Conservation (phyloP, 139 green algal genomes). For the Desmodesmus armatus region DNA sequence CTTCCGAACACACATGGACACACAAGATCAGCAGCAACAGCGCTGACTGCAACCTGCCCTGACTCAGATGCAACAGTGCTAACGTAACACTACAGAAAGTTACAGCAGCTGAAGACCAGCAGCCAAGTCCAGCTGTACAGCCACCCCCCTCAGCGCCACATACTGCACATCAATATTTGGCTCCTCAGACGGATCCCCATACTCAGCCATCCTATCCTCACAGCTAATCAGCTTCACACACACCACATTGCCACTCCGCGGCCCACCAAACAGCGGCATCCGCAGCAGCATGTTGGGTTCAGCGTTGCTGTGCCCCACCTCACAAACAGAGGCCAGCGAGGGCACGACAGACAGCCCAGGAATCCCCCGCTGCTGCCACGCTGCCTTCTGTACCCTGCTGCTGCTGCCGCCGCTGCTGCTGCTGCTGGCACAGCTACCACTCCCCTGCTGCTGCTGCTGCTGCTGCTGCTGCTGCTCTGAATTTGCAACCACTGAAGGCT, state of each 20-base stretch:
- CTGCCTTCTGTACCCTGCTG: background rate
- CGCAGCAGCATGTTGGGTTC: background rate
- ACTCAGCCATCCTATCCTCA: conserved; percentile 20
- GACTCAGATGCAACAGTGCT: no score
- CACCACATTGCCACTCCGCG: background rate
- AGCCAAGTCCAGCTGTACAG: background rate
- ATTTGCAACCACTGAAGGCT: no score
- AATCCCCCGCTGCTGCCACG: background rate
- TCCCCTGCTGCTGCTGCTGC: background rate
- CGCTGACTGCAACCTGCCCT: no score
- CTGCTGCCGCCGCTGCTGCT: background rate
- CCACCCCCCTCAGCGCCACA: conserved; percentile 6
- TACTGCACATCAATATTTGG: conserved; percentile 11
- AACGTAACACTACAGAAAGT: no score
- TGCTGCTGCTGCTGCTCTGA: background rate
- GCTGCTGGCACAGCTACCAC: background rate
- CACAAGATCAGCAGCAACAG: no score
- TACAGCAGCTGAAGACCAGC: background rate
- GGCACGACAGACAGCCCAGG: background rate
- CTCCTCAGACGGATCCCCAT: background rate
- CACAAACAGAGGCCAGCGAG: background rate
- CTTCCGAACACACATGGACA: no score
- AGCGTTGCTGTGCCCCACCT: background rate
- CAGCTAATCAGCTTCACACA: background rate
- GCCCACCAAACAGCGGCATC: background rate